A percentile compares a stretch with the other conserved stretches of the same genome.
These are phyloP conservation scores for Cynanchum wilfordii DNA, from an alignment of 257 asterid genomes.

Conservation along the genomic window DNA sequence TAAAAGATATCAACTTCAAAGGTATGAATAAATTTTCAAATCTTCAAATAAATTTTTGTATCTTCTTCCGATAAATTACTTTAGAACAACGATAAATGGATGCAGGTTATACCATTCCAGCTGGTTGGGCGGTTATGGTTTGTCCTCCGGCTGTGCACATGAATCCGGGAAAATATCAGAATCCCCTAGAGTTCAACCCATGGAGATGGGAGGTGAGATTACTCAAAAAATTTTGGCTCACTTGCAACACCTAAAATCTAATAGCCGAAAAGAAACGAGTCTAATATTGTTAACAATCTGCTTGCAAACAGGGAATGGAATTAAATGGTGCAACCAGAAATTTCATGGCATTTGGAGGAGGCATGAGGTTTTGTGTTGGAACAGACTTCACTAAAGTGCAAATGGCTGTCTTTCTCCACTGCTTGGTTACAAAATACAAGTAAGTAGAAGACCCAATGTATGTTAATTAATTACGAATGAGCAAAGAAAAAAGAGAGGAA, in stretches of 20 bases:
- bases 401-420: constrained; percentile 80
- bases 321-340: constrained; percentile 71
- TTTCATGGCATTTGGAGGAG: constrained; percentile 97
- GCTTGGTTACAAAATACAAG: constrained; percentile 72
- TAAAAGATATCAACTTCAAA: constrained; percentile 59
- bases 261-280: neutral
- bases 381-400: constrained; percentile 86
- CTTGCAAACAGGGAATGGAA: constrained; percentile 52
- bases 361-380: constrained; percentile 90
- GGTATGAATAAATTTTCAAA: constrained; percentile 33
- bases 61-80: constrained; percentile 13
- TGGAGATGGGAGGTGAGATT: constrained; percentile 87
- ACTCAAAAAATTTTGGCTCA: neutral
- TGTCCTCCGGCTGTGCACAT: constrained; percentile 95
- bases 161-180: constrained; percentile 56
- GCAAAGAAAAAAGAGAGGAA: constrained; percentile 13
- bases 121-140: constrained; percentile 91
- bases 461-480: neutral
- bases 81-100: constrained; percentile 16
- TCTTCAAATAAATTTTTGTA: constrained; percentile 3
- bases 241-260: neutral
- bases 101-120: constrained; percentile 86
- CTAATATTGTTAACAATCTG: neutral
- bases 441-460: constrained; percentile 31
- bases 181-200: constrained; percentile 82